Evolutionary conservation across 306 rosid species (phyloP).

Genomic region (Rosa persica): DNA sequence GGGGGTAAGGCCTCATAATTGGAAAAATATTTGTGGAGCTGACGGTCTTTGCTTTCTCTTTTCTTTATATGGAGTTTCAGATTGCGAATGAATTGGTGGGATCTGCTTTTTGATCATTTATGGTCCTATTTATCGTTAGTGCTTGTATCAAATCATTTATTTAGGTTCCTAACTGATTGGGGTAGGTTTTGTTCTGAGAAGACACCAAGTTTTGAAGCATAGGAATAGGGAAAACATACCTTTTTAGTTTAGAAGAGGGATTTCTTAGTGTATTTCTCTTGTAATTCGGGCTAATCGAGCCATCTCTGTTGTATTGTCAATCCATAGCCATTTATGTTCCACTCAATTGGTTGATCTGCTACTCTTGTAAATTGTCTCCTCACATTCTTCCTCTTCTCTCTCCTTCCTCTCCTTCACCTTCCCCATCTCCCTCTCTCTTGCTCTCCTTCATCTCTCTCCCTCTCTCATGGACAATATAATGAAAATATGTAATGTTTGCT

Average conservation of each 20-base stretch:
- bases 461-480: not conserved
- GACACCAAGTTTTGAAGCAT: conserved; percentile 37
- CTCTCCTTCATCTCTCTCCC: not conserved
- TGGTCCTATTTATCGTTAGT: conserved; percentile 33
- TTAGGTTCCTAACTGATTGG: conserved; percentile 41
- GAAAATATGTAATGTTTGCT: not conserved
- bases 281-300: conserved; percentile 47
- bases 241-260: conserved; percentile 29
- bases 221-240: conserved; percentile 32
- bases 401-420: not conserved
- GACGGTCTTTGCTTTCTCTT: conserved; percentile 37
- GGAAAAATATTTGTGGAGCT: conserved; percentile 51
- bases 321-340: conserved; percentile 33
- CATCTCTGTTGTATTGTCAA: conserved; percentile 52
- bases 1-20: conserved; percentile 50
- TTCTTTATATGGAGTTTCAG: conserved; percentile 59
- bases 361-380: not conserved
- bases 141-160: conserved; percentile 41
- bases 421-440: not conserved
- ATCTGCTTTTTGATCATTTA: conserved; percentile 32
- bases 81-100: conserved; percentile 46
- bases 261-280: conserved; percentile 37
- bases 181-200: conserved; percentile 39
- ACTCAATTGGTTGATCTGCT: conserved; percentile 31
- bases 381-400: not conserved